Evolutionary conservation across 2,329 filamentous ascomycete genomes (phyloP).

Genomic region (Achaetomium macrosporum): DNA sequence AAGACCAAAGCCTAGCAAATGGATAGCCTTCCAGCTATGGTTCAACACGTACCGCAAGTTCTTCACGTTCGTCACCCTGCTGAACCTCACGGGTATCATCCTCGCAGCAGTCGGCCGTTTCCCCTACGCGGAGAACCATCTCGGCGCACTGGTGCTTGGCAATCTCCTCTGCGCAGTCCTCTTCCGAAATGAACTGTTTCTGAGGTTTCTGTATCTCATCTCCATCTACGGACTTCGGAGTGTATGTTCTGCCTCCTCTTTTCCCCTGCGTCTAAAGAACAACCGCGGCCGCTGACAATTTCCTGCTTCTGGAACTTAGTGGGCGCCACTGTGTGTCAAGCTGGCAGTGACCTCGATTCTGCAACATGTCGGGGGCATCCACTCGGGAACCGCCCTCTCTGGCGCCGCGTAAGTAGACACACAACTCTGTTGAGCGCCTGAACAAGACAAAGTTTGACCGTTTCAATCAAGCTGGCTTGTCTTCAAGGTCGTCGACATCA

Average conservation of each 20-base stretch:
- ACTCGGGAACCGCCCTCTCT: constrained; percentile 37
- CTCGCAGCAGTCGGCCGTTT: constrained; percentile 31
- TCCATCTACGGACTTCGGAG: constrained; percentile 34
- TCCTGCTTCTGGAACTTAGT: constrained; percentile 22
- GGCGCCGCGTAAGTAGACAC: constrained; percentile 25
- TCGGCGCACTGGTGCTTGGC: constrained; percentile 35
- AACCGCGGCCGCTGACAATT: constrained; percentile 6
- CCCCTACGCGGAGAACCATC: constrained; percentile 33
- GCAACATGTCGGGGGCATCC: constrained; percentile 38
- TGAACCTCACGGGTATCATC: constrained; percentile 34
- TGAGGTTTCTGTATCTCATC: constrained; percentile 33
- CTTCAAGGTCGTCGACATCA: constrained; percentile 35
- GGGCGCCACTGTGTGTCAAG: constrained; percentile 34
- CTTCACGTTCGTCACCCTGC: constrained; percentile 33
- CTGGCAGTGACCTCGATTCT: constrained; percentile 32
- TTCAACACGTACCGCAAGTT: constrained; percentile 38
- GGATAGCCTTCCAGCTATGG: constrained; percentile 34
- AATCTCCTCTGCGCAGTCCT: constrained; percentile 36
- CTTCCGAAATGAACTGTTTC: constrained; percentile 36
- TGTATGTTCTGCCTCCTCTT: constrained; percentile 24
- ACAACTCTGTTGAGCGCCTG: not conserved
- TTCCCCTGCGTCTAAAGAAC: not conserved
- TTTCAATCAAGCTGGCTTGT: constrained; percentile 28
- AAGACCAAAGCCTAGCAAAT: constrained; percentile 28
- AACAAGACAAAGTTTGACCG: constrained; percentile 8